A percentile compares a stretch with the other conserved stretches of the same genome.
Conservation (phyloP, 225 moss, liverwort and hornwort genomes). For the Straminergon stramineum region DNA sequence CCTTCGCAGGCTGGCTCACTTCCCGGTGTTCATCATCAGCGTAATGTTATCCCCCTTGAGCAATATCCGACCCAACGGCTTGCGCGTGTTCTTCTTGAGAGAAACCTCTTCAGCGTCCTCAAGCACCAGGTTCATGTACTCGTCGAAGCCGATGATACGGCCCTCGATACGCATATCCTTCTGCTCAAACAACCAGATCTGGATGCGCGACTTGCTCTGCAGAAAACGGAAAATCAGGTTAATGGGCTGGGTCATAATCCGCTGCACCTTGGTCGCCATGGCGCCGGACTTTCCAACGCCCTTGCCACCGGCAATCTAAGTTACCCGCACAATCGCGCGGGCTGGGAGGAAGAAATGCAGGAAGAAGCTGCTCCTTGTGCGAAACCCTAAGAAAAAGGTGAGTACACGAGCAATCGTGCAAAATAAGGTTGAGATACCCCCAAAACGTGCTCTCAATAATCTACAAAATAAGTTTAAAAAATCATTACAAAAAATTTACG, state of each 20-base stretch:
- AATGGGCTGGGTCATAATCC: conserved; percentile 99
- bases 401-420: background rate
- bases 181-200: conserved; percentile 68
- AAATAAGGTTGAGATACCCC: background rate
- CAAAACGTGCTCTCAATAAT: background rate
- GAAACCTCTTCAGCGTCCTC: conserved; percentile 65
- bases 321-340: background rate
- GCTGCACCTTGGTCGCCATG: conserved; percentile 99
- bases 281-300: conserved; percentile 4
- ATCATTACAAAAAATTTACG: background rate
- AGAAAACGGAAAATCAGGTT: conserved; percentile 58
- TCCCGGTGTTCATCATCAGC: conserved; percentile 59
- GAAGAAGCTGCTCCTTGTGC: background rate
- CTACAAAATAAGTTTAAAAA: background rate
- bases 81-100: conserved; percentile 58
- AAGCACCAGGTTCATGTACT: conserved; percentile 65
- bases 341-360: background rate
- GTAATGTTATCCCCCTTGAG: conserved; percentile 60
- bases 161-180: conserved; percentile 64
- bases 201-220: conserved; percentile 59
- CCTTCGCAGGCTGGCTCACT: conserved; percentile 2
- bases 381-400: background rate
- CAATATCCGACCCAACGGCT: conserved; percentile 46
- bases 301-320: conserved; percentile 18
- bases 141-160: conserved; percentile 59